Conservation (phyloP, 352 stramenopile species). For the Pythium rishiriense region DNA sequence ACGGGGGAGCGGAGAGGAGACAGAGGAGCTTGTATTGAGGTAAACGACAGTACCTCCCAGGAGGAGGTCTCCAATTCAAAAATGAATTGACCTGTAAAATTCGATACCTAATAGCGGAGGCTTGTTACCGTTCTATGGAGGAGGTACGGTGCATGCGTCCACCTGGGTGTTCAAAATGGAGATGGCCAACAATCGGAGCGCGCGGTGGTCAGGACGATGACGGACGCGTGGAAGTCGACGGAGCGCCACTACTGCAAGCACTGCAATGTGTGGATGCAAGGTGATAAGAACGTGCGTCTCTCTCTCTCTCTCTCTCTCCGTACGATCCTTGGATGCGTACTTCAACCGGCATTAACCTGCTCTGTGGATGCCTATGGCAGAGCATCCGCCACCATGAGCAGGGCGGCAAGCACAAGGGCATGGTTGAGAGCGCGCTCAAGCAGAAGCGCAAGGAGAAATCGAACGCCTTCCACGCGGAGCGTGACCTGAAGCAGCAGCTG, state of each 20-base stretch:
- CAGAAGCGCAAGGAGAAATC: constrained; percentile 71
- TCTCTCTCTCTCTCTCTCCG: neutral
- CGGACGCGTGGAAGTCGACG: constrained; percentile 64
- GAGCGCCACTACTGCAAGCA: constrained; percentile 86
- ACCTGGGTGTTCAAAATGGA: neutral
- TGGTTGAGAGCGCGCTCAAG: constrained; percentile 69
- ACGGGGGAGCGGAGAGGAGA: neutral
- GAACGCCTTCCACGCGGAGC: constrained; percentile 52
- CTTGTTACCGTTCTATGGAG: constrained; percentile 7
- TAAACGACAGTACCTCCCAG: neutral
- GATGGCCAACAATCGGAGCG: neutral
- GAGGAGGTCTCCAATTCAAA: constrained; percentile 22
- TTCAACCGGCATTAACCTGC: too few species aligned
- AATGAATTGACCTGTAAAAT: constrained; percentile 24
- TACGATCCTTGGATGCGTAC: neutral
- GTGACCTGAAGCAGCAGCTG: constrained; percentile 66
- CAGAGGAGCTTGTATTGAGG: constrained; percentile 14
- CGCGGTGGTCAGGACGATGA: constrained; percentile 36
- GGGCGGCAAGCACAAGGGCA: constrained; percentile 71
- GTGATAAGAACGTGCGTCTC: constrained; percentile 49
- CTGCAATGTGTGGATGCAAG: constrained; percentile 88
- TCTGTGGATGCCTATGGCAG: constrained; percentile 31
- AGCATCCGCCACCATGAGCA: constrained; percentile 85
- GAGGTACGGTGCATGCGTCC: neutral
- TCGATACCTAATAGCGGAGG: constrained; percentile 3